These are phyloP conservation scores for Naumovozyma dairenensis DNA, from an alignment of 805 yeast species.

Conservation along the genomic window DNA sequence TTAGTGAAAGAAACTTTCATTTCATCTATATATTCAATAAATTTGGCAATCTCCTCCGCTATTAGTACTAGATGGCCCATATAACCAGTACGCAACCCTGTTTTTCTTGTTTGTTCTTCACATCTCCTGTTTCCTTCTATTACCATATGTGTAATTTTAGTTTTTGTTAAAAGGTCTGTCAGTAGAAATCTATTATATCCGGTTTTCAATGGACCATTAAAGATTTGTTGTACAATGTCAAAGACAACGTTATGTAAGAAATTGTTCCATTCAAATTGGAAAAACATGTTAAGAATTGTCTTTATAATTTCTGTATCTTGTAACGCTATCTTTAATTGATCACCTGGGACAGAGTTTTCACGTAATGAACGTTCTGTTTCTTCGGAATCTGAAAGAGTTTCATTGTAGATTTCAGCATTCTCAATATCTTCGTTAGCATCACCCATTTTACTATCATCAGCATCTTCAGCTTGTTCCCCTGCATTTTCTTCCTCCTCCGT, in stretches of 20 bases:
- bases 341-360: conserved; percentile 55
- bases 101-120: conserved; percentile 46
- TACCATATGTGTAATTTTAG: conserved; percentile 49
- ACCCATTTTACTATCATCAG: conserved; percentile 4
- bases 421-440: conserved; percentile 8
- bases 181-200: conserved; percentile 59
- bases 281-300: conserved; percentile 55
- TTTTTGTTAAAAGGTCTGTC: conserved; percentile 50
- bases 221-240: conserved; percentile 70
- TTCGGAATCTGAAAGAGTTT: conserved; percentile 20
- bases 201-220: conserved; percentile 60
- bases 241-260: conserved; percentile 78
- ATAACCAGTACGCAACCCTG: conserved; percentile 74
- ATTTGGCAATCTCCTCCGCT: conserved; percentile 93
- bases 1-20: conserved; percentile 23
- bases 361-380: conserved; percentile 28
- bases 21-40: conserved; percentile 40
- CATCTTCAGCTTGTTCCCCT: conserved; percentile 5
- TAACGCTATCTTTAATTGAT: conserved; percentile 55
- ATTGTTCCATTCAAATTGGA: conserved; percentile 70
- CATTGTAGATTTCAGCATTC: conserved; percentile 9
- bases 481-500: conserved; percentile 2
- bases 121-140: conserved; percentile 55
- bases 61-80: conserved; percentile 92
- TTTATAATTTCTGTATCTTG: conserved; percentile 51